Conservation (phyloP, 2,329 filamentous ascomycete species). For the Emmonsiellopsis sp. region DNA sequence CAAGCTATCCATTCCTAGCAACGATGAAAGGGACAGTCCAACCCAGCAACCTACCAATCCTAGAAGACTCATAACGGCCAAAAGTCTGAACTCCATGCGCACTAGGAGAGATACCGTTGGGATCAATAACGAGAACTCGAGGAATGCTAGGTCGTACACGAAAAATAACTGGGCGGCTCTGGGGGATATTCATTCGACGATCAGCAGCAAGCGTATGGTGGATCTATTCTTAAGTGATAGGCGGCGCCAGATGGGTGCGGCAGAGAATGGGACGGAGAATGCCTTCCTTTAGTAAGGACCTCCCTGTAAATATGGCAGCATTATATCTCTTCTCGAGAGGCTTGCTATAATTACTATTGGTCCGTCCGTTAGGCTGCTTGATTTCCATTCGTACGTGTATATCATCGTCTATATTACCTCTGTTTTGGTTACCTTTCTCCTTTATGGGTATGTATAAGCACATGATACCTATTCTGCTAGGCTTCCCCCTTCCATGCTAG, state of each 20-base stretch:
- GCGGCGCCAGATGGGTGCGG: conserved; percentile 9
- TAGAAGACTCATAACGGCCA: conserved; percentile 4
- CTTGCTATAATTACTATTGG: no score
- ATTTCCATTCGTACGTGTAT: no score
- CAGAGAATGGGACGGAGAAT: conserved; percentile 10
- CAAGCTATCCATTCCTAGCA: conserved; percentile 2
- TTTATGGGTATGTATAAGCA: no score
- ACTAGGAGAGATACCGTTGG: conserved; percentile 3
- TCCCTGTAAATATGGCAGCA: background rate
- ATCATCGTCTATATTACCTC: no score
- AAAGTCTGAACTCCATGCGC: conserved; percentile 7
- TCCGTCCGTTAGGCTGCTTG: no score
- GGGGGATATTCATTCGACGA: conserved; percentile 11
- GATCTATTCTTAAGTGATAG: conserved; percentile 15
- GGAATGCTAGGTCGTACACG: background rate
- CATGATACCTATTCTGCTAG: no score
- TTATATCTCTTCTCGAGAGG: no score
- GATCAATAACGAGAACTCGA: conserved; percentile 12
- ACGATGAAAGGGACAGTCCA: conserved; percentile 1
- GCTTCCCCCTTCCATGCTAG: no score
- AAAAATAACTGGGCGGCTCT: conserved; percentile 6
- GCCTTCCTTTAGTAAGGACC: conserved; percentile 10
- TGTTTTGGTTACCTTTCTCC: no score
- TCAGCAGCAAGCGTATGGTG: conserved; percentile 16
- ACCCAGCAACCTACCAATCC: conserved; percentile 1